These are phyloP conservation scores for Seiridium unicorne DNA, from an alignment of 2,329 filamentous ascomycete species.

Conservation along the genomic window DNA sequence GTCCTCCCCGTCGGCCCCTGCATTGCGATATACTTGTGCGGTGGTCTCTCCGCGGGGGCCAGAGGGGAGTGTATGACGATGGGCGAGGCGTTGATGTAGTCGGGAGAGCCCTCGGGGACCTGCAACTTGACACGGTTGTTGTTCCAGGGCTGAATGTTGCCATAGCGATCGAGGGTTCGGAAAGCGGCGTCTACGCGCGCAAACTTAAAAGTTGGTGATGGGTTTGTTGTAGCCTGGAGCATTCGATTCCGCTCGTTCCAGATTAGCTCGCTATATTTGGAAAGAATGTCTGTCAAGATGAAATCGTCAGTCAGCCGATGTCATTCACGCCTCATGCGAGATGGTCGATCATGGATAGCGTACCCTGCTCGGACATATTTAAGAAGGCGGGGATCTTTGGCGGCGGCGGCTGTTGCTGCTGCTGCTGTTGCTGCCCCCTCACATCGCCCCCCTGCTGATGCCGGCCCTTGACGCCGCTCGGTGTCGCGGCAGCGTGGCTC, in stretches of 20 bases:
- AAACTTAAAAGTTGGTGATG: constrained; percentile 33
- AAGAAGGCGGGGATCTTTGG: constrained; percentile 51
- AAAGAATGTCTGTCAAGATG: constrained; percentile 36
- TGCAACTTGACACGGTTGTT: constrained; percentile 79
- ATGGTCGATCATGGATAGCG: background rate
- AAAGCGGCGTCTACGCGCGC: constrained; percentile 51
- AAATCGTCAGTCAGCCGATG: background rate
- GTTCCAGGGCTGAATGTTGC: constrained; percentile 86
- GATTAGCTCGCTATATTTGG: constrained; percentile 51
- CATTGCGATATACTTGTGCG: constrained; percentile 80
- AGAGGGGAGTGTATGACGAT: constrained; percentile 53
- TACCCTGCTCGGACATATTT: constrained; percentile 35
- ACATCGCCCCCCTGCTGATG: constrained; percentile 28
- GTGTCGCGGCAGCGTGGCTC: background rate
- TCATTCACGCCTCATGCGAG: constrained; percentile 2
- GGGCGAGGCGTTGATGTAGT: constrained; percentile 83
- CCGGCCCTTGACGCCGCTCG: constrained; percentile 5
- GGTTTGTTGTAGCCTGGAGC: constrained; percentile 36
- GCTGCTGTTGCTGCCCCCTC: constrained; percentile 22
- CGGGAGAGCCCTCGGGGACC: constrained; percentile 69
- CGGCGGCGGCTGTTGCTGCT: constrained; percentile 13
- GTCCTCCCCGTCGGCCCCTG: constrained; percentile 82
- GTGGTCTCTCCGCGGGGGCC: constrained; percentile 31
- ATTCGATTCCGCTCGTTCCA: constrained; percentile 53
- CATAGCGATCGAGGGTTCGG: constrained; percentile 76